A percentile compares a stretch with the other conserved stretches of the same genome.
These are phyloP conservation scores for Ascoidea rubescens DNA, from an alignment of 805 yeast species.

Conservation along the genomic window DNA sequence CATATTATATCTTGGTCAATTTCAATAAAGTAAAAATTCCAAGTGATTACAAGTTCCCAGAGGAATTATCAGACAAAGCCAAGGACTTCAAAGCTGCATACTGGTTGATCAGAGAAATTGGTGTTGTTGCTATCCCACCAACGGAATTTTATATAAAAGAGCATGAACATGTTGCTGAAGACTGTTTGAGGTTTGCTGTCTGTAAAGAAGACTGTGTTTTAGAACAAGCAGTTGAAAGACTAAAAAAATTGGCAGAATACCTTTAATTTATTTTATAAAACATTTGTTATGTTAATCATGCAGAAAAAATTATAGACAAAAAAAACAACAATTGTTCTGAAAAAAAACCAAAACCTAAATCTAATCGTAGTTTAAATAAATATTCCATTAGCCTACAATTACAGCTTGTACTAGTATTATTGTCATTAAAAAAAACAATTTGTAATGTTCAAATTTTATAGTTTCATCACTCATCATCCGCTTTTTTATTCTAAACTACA, in stretches of 20 bases:
- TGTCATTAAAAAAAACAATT: no score
- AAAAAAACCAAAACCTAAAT: no score
- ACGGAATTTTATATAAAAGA: constrained; percentile 77
- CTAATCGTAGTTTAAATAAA: no score
- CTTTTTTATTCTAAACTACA: constrained; percentile 31
- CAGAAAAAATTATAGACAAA: no score
- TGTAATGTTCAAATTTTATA: no score
- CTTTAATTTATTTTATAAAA: constrained; percentile 16
- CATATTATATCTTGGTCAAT: constrained; percentile 84
- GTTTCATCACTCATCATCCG: no score
- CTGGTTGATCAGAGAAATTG: constrained; percentile 86
- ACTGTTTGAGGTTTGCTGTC: constrained; percentile 84
- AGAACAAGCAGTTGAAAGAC: constrained; percentile 68
- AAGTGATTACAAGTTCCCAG: constrained; percentile 54
- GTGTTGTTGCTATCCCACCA: constrained; percentile 95
- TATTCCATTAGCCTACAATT: no score
- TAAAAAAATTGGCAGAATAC: constrained; percentile 56
- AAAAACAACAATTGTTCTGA: no score
- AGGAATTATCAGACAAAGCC: constrained; percentile 51
- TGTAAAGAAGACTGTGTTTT: constrained; percentile 82
- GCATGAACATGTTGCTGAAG: constrained; percentile 66
- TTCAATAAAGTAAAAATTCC: constrained; percentile 76
- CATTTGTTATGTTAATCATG: no score
- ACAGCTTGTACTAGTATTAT: no score
- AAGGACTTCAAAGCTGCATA: constrained; percentile 81